Evolutionary conservation across 768 basidiomycete genomes (phyloP), one percentile per base, ranked within the genome.

Genomic region (Suillus occidentalis): DNA sequence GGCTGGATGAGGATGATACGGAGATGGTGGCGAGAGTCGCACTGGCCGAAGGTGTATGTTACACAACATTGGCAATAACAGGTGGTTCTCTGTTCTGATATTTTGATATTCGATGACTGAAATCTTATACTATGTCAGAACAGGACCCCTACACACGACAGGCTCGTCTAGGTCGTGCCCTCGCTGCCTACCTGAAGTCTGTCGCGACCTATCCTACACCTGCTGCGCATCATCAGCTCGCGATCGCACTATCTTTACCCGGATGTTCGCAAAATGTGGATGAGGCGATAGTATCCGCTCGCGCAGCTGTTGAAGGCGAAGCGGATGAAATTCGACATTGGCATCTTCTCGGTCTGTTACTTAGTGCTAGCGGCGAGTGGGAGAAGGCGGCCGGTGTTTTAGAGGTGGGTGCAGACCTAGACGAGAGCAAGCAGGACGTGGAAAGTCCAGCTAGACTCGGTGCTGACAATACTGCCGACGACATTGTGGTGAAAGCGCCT

Each of bases 271-370:
- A 89, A 31, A 84, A 92, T 67, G 77, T 95, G 40, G 81, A 85
- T n/a, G 78, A 82, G 36, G 93, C 95, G 0, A 83, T 91, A 8
- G 76, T 82, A 16, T 80, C 87, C 60, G 91, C 92, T 0, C 87
- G 89, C 7, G 71, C 80, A 4, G 91, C 95, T 1, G 87, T 97
- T 3, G 91, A 95, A 73, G 81, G 82, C 7, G 86, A 89, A 37
- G 80, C 89, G 0, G 77, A 75, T 39, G 83, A 85, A 65, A 75
- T 92, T 31, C 84, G 92, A 49, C 90, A 91, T 61, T 98, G 95
- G 96, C 97, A 98, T 76, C 84, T 98, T 18, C 82, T 98, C 0
- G 94, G 91, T 0, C 78, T 98, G 6, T 75, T 97, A 13, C 81
- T 96, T n/a, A 87, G 88, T 0, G 89, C 91, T 10, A 79, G 82